These are phyloP conservation scores for Solanum lignicaule DNA, from an alignment of 257 asterid genomes.

Conservation along the genomic window DNA sequence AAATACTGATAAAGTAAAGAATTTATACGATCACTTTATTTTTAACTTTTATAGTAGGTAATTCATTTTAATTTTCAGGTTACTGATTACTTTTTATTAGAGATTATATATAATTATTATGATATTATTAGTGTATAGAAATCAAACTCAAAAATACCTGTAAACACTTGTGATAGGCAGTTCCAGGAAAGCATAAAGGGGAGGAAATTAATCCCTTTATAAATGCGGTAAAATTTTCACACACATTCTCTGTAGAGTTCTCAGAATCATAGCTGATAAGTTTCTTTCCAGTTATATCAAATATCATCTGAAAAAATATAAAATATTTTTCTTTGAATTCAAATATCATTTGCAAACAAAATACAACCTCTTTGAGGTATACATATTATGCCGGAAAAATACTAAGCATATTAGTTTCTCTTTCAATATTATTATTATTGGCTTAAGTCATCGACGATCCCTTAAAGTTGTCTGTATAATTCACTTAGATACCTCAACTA, in stretches of 20 bases:
- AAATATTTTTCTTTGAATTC: slow-evolving; percentile 1
- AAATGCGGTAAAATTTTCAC: slow-evolving; percentile 63
- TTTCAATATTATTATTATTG: too few species aligned
- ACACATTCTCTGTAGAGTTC: slow-evolving; percentile 48
- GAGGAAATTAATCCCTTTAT: slow-evolving; percentile 74
- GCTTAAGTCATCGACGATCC: too few species aligned
- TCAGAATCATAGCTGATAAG: slow-evolving; percentile 64
- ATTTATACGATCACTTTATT: neutral
- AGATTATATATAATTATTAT: neutral
- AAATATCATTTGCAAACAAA: slow-evolving; percentile 61
- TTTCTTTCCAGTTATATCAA: slow-evolving; percentile 76
- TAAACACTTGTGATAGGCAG: slow-evolving; percentile 74
- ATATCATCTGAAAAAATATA: slow-evolving; percentile 59
- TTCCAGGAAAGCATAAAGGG: slow-evolving; percentile 80
- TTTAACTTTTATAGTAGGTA: neutral
- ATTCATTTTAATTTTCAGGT: neutral
- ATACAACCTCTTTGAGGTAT: neutral
- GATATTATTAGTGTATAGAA: neutral
- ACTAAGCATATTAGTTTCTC: too few species aligned
- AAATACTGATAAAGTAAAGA: too few species aligned
- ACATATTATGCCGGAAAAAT: too few species aligned
- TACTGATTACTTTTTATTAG: neutral
- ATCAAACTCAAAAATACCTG: slow-evolving; percentile 25
- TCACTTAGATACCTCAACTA: too few species aligned
- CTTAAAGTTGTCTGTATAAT: too few species aligned